phyloP scores from a whole-genome alignment of 495 filamentous ascomycete genomes.

The Xylaria venustula region DNA sequence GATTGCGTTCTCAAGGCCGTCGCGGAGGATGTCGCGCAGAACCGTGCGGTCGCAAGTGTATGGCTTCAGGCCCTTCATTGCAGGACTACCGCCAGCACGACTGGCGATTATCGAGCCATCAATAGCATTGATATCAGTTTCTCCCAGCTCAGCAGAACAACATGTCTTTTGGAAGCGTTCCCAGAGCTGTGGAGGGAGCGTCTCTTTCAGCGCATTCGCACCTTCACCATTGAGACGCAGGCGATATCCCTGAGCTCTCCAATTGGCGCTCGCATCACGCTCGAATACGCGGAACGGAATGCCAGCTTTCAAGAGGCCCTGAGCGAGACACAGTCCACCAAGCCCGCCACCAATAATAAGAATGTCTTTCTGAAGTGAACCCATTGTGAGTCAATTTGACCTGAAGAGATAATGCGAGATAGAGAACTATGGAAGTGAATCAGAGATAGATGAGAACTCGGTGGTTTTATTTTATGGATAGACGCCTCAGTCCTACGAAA shows the following conservation, averaged over 20 bases:
- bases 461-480: too few relatives aligned
- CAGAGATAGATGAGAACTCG: too few relatives aligned
- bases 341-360: slow-evolving; percentile 62
- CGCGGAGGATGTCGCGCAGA: slow-evolving; percentile 49
- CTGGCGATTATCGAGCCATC: slow-evolving; percentile 26
- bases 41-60: slow-evolving; percentile 57
- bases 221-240: not conserved
- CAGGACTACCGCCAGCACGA: slow-evolving; percentile 49
- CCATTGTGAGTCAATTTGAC: too few relatives aligned
- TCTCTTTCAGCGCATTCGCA: not conserved
- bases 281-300: slow-evolving; percentile 54
- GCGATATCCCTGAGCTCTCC: not conserved
- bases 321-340: slow-evolving; percentile 59
- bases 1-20: slow-evolving; percentile 29
- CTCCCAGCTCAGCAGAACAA: not conserved
- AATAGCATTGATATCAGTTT: not conserved
- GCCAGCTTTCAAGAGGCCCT: slow-evolving; percentile 47
- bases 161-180: not conserved
- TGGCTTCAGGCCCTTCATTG: slow-evolving; percentile 47
- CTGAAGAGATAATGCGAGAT: too few relatives aligned
- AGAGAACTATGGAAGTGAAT: too few relatives aligned
- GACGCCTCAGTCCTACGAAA: too few relatives aligned
- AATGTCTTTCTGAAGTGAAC: slow-evolving; percentile 19
- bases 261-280: slow-evolving; percentile 39
- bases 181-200: not conserved